phyloP scores from a whole-genome alignment of 2,329 filamentous ascomycete species.

The Curvularia hawaiiensis region DNA sequence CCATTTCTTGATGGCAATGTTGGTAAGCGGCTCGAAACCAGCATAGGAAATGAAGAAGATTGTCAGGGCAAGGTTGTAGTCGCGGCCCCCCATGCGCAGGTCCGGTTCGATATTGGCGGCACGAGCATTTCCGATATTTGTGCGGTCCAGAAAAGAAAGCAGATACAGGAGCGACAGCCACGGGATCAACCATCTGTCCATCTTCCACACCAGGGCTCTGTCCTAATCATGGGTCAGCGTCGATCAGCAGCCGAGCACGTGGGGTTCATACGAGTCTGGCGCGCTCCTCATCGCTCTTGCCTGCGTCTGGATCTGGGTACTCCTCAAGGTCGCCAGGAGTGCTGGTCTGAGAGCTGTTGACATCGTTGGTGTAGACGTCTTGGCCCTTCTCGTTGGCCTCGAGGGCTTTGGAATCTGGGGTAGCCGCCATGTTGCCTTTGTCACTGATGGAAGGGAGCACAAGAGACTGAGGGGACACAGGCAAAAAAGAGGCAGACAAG shows the following conservation, averaged over 20 bases:
- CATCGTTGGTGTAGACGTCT: conserved; percentile 31
- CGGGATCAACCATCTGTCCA: conserved; percentile 50
- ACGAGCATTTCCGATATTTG: conserved; percentile 54
- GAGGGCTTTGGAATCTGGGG: conserved; percentile 32
- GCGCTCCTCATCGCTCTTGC: conserved; percentile 44
- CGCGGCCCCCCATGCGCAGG: conserved; percentile 55
- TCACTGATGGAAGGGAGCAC: conserved; percentile 20
- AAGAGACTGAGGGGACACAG: conserved; percentile 24
- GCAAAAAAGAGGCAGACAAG: conserved; percentile 22
- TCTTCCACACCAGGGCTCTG: conserved; percentile 49
- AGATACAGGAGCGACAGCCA: conserved; percentile 51
- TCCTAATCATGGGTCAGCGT: conserved; percentile 35
- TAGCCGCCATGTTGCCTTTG: conserved; percentile 36
- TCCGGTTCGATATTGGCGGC: conserved; percentile 41
- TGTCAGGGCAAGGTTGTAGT: conserved; percentile 69
- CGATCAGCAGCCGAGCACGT: neutral
- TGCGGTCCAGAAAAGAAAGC: conserved; percentile 48
- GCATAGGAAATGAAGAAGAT: conserved; percentile 65
- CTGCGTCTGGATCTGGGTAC: conserved; percentile 42
- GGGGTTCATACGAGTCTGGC: conserved; percentile 34
- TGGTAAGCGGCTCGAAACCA: conserved; percentile 60
- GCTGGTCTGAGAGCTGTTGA: conserved; percentile 34
- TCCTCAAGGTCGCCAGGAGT: conserved; percentile 38
- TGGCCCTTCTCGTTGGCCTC: conserved; percentile 32
- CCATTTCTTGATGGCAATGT: conserved; percentile 65